Percentiles rank a stretch among this genome's conserved stretches.
phyloP scores from a whole-genome alignment of 768 basidiomycete species.

The Tricholoma flavovirens region DNA sequence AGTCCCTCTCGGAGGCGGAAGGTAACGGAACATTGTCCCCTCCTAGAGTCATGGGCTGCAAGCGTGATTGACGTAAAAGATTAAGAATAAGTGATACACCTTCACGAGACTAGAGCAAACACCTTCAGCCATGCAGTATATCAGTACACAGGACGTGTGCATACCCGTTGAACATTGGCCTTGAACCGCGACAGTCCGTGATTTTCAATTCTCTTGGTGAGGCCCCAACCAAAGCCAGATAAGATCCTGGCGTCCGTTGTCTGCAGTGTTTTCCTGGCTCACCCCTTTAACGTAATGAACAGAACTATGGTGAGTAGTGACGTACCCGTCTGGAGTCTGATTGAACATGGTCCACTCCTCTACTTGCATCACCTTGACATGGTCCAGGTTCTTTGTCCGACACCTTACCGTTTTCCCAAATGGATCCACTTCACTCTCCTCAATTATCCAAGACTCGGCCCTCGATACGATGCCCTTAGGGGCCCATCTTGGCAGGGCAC shows the following conservation, averaged over 20 bases:
- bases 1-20: slow-evolving; percentile 12
- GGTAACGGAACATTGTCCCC: slow-evolving; percentile 16
- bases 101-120: slow-evolving; percentile 62
- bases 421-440: slow-evolving; percentile 92
- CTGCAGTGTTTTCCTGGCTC: slow-evolving; percentile 68
- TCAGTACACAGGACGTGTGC: slow-evolving; percentile 18
- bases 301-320: slow-evolving; percentile 6
- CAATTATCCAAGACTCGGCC: slow-evolving; percentile 91
- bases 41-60: slow-evolving; percentile 50
- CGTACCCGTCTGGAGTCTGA: slow-evolving; percentile 67
- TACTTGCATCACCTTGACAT: slow-evolving; percentile 91
- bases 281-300: slow-evolving; percentile 1
- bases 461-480: slow-evolving; percentile 76
- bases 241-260: slow-evolving; percentile 81
- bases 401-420: slow-evolving; percentile 71
- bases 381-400: slow-evolving; percentile 85
- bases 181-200: slow-evolving; percentile 84
- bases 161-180: slow-evolving; percentile 76
- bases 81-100: slow-evolving; percentile 80
- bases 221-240: slow-evolving; percentile 89
- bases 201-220: slow-evolving; percentile 81
- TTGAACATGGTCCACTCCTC: slow-evolving; percentile 74
- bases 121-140: slow-evolving; percentile 6
- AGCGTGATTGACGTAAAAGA: slow-evolving; percentile 73
- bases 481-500: slow-evolving; percentile 89